These are phyloP conservation scores for Larix sibirica DNA, from an alignment of 83 land plant genomes.

Conservation along the genomic window DNA sequence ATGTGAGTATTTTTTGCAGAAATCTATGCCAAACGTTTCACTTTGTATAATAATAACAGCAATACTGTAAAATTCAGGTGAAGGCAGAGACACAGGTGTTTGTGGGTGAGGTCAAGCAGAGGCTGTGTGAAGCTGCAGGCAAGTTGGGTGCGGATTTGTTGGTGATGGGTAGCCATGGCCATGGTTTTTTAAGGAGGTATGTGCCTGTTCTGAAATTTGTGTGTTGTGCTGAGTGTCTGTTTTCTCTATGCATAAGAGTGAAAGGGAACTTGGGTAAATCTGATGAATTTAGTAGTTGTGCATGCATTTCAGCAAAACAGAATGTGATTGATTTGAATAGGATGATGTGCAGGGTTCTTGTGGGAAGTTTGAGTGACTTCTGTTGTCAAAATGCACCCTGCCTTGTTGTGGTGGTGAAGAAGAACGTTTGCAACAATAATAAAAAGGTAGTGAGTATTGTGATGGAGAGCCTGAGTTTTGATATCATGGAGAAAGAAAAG, in stretches of 20 bases:
- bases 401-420: constrained; percentile 10
- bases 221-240: no score
- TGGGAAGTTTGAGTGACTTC: constrained; percentile 1
- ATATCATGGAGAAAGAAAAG: no score
- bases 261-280: no score
- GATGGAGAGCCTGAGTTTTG: no score
- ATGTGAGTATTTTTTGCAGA: not conserved
- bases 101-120: not conserved
- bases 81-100: constrained; percentile 6
- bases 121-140: not conserved
- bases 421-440: not conserved
- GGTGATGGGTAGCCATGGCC: constrained; percentile 2
- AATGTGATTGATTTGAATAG: not conserved
- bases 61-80: not conserved
- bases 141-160: not conserved
- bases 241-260: no score
- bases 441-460: no score
- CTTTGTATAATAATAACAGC: not conserved
- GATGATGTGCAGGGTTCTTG: not conserved
- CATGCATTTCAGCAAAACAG: no score
- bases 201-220: no score
- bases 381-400: constrained; percentile 4
- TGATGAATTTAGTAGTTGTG: no score
- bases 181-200: constrained; percentile 8
- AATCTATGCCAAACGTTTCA: not conserved